Conservation (phyloP, 441 rosid species). For the Pelargonium exstipulatum region DNA sequence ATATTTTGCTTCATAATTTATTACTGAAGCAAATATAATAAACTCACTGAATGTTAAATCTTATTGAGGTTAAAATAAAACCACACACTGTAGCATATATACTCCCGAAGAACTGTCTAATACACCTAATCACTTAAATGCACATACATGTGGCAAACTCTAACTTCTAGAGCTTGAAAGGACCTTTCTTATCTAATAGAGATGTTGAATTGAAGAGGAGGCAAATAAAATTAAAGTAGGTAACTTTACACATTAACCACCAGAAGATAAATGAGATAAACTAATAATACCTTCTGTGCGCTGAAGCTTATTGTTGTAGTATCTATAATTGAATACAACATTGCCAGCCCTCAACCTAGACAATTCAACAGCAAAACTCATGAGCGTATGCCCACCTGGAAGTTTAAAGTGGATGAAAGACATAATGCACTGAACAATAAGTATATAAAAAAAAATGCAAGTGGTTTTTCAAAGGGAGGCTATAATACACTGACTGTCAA, state of each 20-base stretch:
- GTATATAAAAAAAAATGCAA: not conserved
- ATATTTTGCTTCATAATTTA: not conserved
- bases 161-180: not conserved
- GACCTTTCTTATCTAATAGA: not conserved
- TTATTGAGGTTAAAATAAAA: not conserved
- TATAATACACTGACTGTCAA: not conserved
- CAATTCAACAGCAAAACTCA: slow-evolving; percentile 24
- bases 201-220: not conserved
- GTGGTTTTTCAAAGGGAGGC: not conserved
- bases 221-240: not conserved
- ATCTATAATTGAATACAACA: slow-evolving; percentile 89
- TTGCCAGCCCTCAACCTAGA: slow-evolving; percentile 89
- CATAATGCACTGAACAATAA: not conserved
- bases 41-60: not conserved
- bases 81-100: not conserved
- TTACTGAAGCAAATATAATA: not conserved
- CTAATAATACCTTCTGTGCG: slow-evolving; percentile 78
- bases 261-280: slow-evolving; percentile 2
- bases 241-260: not conserved
- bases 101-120: not conserved
- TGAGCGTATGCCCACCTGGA: not conserved
- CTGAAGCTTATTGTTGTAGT: slow-evolving; percentile 81
- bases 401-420: slow-evolving; percentile 1
- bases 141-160: not conserved
- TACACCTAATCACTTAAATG: not conserved